phyloP scores from a whole-genome alignment of 306 rosid species.

The Dryas alaskensis region DNA sequence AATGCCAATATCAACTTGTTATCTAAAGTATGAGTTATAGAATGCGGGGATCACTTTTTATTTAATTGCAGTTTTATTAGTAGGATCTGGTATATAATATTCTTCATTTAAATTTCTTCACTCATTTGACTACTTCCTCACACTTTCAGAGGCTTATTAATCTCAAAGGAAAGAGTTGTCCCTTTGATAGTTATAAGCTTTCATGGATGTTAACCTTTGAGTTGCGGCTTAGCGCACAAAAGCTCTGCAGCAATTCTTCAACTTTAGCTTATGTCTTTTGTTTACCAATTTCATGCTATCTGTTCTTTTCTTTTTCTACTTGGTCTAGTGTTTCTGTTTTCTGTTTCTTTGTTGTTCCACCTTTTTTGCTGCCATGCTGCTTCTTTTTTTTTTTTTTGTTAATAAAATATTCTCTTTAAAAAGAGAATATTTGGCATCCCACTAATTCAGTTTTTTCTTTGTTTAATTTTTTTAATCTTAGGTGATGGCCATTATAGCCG shows the following conservation, averaged over 20 bases:
- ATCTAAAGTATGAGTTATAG: neutral
- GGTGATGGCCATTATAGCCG: slow-evolving; percentile 55
- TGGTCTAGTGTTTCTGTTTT: neutral
- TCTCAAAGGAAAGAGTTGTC: neutral
- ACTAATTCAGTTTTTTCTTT: neutral
- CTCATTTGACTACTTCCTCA: neutral
- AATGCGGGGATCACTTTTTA: neutral
- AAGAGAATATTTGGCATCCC: neutral
- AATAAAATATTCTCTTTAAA: neutral
- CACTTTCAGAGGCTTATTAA: neutral
- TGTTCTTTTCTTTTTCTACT: neutral
- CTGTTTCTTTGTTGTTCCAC: neutral
- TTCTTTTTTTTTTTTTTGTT: no score
- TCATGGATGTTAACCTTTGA: neutral
- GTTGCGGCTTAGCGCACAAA: neutral
- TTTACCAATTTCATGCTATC: neutral
- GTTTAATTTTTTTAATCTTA: neutral
- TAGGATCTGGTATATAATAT: neutral
- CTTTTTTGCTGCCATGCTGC: neutral
- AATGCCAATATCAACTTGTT: neutral
- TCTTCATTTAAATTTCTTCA: neutral
- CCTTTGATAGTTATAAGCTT: neutral
- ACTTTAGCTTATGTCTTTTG: neutral
- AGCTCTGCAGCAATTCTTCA: neutral
- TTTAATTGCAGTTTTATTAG: neutral